Conservation (phyloP, 257 asterid genomes). For the Cynanchum wilfordii region DNA sequence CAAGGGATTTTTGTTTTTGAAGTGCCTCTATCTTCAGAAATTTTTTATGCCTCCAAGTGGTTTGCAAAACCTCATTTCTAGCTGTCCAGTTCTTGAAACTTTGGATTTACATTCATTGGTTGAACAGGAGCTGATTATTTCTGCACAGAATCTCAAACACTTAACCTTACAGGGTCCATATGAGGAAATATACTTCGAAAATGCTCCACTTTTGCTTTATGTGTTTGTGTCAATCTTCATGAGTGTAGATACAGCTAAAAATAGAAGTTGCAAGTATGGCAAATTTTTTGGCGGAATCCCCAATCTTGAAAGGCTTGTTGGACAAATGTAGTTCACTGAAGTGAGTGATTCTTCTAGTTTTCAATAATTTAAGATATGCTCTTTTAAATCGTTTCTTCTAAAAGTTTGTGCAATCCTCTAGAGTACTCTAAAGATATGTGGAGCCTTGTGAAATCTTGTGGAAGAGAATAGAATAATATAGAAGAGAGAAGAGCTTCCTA, state of each 20-base stretch:
- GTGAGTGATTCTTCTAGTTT: constrained; percentile 28
- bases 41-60: constrained; percentile 56
- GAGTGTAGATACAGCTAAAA: constrained; percentile 70
- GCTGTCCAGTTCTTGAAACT: constrained; percentile 81
- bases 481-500: too few species aligned
- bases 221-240: constrained; percentile 68
- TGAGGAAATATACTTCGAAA: constrained; percentile 63
- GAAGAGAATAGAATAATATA: too few species aligned
- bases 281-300: constrained; percentile 84
- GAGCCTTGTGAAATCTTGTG: too few species aligned
- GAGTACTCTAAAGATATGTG: too few species aligned
- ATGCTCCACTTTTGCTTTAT: constrained; percentile 55
- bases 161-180: constrained; percentile 85
- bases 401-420: too few species aligned
- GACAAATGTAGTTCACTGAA: constrained; percentile 84
- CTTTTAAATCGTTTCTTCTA: neutral
- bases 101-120: constrained; percentile 65
- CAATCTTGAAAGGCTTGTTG: constrained; percentile 68
- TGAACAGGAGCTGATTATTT: constrained; percentile 58
- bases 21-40: constrained; percentile 69
- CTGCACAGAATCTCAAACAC: constrained; percentile 78
- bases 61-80: constrained; percentile 69
- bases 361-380: neutral
- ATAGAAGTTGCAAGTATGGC: constrained; percentile 66
- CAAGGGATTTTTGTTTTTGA: constrained; percentile 62